Evolutionary conservation across 805 yeast species (phyloP), one percentile per base, ranked within the genome.

Genomic region (Teunomyces cretensis): DNA sequence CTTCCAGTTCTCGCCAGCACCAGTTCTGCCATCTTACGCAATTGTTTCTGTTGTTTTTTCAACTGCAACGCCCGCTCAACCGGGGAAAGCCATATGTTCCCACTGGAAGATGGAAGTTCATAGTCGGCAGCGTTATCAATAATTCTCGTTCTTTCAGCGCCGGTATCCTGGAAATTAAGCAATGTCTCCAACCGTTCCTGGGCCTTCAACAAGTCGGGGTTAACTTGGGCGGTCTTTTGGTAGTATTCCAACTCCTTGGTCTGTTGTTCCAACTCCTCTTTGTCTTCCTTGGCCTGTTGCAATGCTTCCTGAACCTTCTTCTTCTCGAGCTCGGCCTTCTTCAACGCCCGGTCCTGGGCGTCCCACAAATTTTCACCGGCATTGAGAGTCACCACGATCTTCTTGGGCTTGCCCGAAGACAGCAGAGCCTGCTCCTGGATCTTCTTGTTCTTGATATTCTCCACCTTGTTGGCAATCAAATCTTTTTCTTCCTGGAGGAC

Each of bases 81-180:
- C 0, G 85, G 83, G 1, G 96, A 84, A 0, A 96, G 83, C 98
- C 99, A 94, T 50, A 84, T 69, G 52, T 80, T 84, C 2, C 67
- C 67, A 32, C 76, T 57, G 0, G 76, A 66, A 2, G 70, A 69
- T 0, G 88, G 80, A 44, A 84, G 64, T 41, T 88, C 95, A 60
- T 79, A 88, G 61, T 94, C 99, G 4, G 96, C 81, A 0, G 95
- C 97, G 59, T 88, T 84, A 61, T 94, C 99, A 32, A 95, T 91
- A 50, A 94, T 89, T 54, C 80, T 81, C 0, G 99, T 94, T 61
- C 99, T 75, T 61, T 89, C 95, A 1, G 91, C 88, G 6, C 95
- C 87, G 13, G 91, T 82, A 2, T 80, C 88, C 62, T 94, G 99
- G 62, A 83, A 94, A 49, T 81, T 78, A 36, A 94, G 69, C 39